These are phyloP conservation scores for Trichoderma afroharzianum DNA, from an alignment of 2,329 filamentous ascomycete species.

Conservation along the genomic window DNA sequence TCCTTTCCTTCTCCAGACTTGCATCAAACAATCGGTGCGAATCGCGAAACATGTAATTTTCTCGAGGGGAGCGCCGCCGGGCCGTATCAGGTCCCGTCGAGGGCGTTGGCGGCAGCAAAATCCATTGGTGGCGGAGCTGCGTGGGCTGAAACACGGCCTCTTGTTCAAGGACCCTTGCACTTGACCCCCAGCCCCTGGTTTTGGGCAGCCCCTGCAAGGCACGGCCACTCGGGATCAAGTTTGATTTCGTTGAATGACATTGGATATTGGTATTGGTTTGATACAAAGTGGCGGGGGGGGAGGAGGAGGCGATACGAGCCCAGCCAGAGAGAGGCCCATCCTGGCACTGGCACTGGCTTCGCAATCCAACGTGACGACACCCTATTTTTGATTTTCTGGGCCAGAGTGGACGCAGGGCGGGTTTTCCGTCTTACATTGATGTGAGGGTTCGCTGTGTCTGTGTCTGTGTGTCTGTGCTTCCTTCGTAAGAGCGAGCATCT, in stretches of 20 bases:
- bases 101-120: neutral
- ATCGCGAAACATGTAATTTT: slow-evolving; percentile 7
- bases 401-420: slow-evolving; percentile 3
- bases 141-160: slow-evolving; percentile 10
- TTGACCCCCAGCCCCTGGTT: neutral
- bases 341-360: slow-evolving; percentile 5
- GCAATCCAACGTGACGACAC: neutral
- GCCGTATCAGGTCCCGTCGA: neutral
- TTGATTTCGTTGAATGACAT: neutral
- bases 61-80: slow-evolving; percentile 3
- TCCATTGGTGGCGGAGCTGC: slow-evolving; percentile 5
- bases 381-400: neutral
- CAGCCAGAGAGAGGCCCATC: neutral
- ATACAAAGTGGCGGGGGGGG: neutral
- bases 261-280: neutral
- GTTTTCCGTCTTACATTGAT: neutral
- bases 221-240: neutral
- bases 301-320: neutral
- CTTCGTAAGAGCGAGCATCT: neutral
- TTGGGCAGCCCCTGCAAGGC: neutral
- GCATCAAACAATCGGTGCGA: slow-evolving; percentile 9
- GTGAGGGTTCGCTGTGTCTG: neutral
- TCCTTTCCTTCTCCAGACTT: neutral
- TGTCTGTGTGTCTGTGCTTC: neutral
- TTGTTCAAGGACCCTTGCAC: neutral